Evolutionary conservation across 257 asterid species (phyloP).

Genomic region (Nicotiana sylvestris): DNA sequence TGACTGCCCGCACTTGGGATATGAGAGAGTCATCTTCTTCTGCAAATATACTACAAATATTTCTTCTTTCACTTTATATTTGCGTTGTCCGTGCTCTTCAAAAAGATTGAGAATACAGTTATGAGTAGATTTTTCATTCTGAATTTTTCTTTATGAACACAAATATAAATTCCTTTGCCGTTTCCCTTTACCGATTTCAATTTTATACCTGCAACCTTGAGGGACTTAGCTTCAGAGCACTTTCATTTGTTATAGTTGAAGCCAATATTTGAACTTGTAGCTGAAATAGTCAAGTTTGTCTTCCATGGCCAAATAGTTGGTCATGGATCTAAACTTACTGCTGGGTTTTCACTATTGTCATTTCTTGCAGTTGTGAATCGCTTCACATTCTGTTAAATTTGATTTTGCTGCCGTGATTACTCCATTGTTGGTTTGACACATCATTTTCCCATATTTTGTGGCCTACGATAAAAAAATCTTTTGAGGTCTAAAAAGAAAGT

Average conservation of each 20-base stretch:
- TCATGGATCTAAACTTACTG: neutral
- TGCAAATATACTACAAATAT: neutral
- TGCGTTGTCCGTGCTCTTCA: neutral
- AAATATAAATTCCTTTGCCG: neutral
- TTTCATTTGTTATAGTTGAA: neutral
- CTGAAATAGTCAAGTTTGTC: neutral
- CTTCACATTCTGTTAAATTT: too few relatives aligned
- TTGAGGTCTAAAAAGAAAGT: too few relatives aligned
- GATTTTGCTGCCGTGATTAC: too few relatives aligned
- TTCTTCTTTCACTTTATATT: neutral
- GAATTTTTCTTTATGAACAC: neutral
- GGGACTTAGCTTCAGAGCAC: neutral
- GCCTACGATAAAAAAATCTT: too few relatives aligned
- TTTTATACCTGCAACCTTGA: neutral
- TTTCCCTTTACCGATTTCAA: neutral
- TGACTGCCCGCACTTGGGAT: neutral
- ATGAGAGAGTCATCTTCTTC: neutral
- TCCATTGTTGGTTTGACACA: too few relatives aligned
- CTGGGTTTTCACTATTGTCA: too few relatives aligned
- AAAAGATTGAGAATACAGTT: neutral
- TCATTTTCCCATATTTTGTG: too few relatives aligned
- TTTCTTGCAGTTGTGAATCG: too few relatives aligned
- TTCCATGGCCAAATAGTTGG: neutral
- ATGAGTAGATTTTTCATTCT: neutral
- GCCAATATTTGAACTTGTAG: neutral